Base-by-base conservation (phyloP, 768 basidiomycete genomes). In the Pisolithus marmoratus region DNA sequence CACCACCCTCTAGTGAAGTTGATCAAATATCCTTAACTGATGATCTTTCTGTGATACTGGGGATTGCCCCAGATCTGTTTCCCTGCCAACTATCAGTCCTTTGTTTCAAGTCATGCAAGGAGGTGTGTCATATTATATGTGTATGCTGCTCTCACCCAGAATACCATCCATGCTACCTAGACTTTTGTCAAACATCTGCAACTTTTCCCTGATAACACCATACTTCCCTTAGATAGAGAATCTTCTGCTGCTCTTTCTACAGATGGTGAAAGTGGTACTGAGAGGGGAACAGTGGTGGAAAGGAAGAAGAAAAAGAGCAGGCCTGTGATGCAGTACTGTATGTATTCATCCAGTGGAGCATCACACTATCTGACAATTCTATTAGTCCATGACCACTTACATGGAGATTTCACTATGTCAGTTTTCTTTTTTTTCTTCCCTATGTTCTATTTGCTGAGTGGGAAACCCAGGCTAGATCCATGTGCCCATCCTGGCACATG, bases 401-500 rank as follows among this genome's bases (percentile, higher is more conserved):
- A 29, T n/a, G 0, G 19, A 0, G 2, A 0, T 14, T 53, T 40
- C 54, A 34, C 23, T 3, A 9, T 53, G 68, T 66, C 8, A 56
- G 63, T 46, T 24, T 8, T 24, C 24, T 12, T 43, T 27, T 2
- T 45, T 4, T 1, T 14, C 23, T 42, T 2, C 8, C 12, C n/a
- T n/a, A n/a, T 14, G 11, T 20, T 26, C n/a, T 20, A 27, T 29
- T 9, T 46, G 31, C 7, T 23, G 12, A 4, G 17, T 45, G 14
- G 34, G 14, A 23, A 41, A 19, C 34, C 22, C n/a, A 76, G 74
- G 17, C 54, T 60, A 5, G 36, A 45, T 17, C 73, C 74, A 12
- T 82, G 80, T 59, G 60, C 66, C 20, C 81, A 84, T 59, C 49
- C 61, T 24, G 82, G 82, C 0, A 60, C 71, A 26, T 84, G 82